phyloP scores from a whole-genome alignment of 2,329 filamentous ascomycete species.

The Pezicula rhizophila region DNA sequence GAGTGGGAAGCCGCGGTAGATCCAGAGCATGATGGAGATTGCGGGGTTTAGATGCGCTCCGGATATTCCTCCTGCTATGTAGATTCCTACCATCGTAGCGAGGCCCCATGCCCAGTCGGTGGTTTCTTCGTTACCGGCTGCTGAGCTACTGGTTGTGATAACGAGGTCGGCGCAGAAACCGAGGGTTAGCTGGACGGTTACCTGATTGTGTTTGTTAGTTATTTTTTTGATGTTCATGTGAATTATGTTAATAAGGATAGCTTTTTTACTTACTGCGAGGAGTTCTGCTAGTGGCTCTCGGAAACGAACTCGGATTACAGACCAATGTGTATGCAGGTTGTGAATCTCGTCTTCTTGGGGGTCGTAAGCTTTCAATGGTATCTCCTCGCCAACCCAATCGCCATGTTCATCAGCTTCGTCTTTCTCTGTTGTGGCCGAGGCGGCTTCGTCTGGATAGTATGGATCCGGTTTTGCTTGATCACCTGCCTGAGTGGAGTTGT shows the following conservation, averaged over 20 bases:
- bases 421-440: slow-evolving; percentile 14
- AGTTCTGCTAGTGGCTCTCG: slow-evolving; percentile 48
- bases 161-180: slow-evolving; percentile 44
- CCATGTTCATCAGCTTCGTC: slow-evolving; percentile 5
- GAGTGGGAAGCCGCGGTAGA: slow-evolving; percentile 47
- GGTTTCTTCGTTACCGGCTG: slow-evolving; percentile 36
- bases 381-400: slow-evolving; percentile 13
- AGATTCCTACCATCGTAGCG: slow-evolving; percentile 44
- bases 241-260: no score
- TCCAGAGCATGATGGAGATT: slow-evolving; percentile 37
- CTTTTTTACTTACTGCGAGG: slow-evolving; percentile 33
- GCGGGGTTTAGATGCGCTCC: slow-evolving; percentile 40
- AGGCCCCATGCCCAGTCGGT: slow-evolving; percentile 46
- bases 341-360: slow-evolving; percentile 19
- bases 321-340: slow-evolving; percentile 32
- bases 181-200: slow-evolving; percentile 31
- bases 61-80: slow-evolving; percentile 40
- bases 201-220: slow-evolving; percentile 6
- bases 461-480: slow-evolving; percentile 1
- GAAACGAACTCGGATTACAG: slow-evolving; percentile 37
- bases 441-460: slow-evolving; percentile 13
- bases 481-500: background rate
- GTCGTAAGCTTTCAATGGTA: slow-evolving; percentile 17
- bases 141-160: slow-evolving; percentile 22
- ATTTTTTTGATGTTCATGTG: background rate